Evolutionary conservation across 768 basidiomycete species (phyloP), one percentile per base, ranked within the genome.

Genomic region (Russula vinacea): DNA sequence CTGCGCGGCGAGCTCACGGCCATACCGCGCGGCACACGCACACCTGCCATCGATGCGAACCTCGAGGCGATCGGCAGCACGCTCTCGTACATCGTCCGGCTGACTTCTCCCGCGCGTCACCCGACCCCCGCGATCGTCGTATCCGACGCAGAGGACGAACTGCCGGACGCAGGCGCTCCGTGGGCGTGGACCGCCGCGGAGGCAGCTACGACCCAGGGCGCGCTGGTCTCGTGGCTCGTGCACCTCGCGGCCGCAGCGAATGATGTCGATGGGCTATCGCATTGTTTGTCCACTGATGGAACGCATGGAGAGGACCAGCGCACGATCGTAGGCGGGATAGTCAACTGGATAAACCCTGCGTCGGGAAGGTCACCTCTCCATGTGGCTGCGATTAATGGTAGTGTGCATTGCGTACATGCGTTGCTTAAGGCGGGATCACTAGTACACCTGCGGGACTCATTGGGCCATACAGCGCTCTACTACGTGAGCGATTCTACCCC

Each of bases 1-100:
- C 79, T 97, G 13, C 92, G 94, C 8, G 94, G 94, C 52, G 94
- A 98, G 74, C 84, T 98, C 47, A 93, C 90, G 0, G 80, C 82
- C 26, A 71, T 80, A 29, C 60, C 71, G 14, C 68, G 65, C 45
- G 71, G 78, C 16, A 73, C 82, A 8, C 75, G 74, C 26, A 72
- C 80, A 11, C 72, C 81, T 0, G 76, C 71, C 39, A 73, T 83
- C 22, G 79, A 81, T 7, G 75, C 80, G 54, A 81, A 82, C 64
- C 73, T 87, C 17, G 84, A 86, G 42, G 82, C 78, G 60, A 82
- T 93, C 39, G 84, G 87, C 57, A 81, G 79, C 4, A 76, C 91
- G 42, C 78, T 94, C 16, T 78, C 83, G 1, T 86, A 89, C 60
- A 84, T 92, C 62, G 79, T 88, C 32, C 85, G 85, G 4, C 79